Evolutionary conservation across 108 stramenopile genomes (phyloP), one percentile per base, ranked within the genome.

Genomic region (Nannochloropsis salina): DNA sequence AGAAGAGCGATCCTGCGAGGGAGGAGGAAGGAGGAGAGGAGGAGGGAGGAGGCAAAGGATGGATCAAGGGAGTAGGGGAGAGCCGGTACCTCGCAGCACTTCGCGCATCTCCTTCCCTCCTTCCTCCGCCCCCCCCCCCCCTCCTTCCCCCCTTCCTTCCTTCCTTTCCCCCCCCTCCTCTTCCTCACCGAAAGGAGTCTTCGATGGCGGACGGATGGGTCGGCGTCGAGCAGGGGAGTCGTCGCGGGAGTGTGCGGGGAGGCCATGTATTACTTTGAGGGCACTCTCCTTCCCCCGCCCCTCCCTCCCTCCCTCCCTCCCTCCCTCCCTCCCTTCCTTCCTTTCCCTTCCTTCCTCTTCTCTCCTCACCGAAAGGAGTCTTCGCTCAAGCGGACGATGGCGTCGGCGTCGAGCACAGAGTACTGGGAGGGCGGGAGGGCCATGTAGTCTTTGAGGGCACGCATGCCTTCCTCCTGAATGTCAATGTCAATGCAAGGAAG

Each of bases 351-450:
- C 47, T 12, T 12, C 47, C 12, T 12, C 47, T 51, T 12, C 10
- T 51, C 47, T 12, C 9, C 47, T 12, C 12, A 51, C 47, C 47
- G 47, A 51, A 51, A 51, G 9, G 47, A 51, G 22, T 22, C 31
- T 21, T 84, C 83, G 15, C 41, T 43, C 22, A 84, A 42, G 9
- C 83, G 8, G 44, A 22, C 41, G 31, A 84, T 42, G 44, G 44
- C 45, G 10, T 84, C 44, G 42, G 83, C 83, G 10, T 44, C 44
- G 9, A 84, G 44, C 44, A 84, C 83, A 42, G 83, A 84, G 51
- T 84, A 84, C 41, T 84, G 41, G 9, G 83, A 84, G 31, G 83
- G 45, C n/a, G 83, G 83, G 9, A 84, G 15, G 9, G 83, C 83
- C 83, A 84, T 84, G 42, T 84, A 84, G 41, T 84, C 83, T 15